Conservation (phyloP, 176 grass and related monocot genomes). For the sorghum (Sorghum bicolor) region Sorghum_bicolor_NCBIv3 NC_012876.2:63597001-63597500, state of each 20-base stretch:
- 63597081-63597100: too few relatives aligned
- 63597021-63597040: neutral
- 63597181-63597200: neutral
- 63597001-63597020: conserved; percentile 10
- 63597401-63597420: neutral
- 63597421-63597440: neutral
- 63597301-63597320: neutral
- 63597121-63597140: neutral
- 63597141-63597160: conserved; percentile 3
- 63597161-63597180: neutral
- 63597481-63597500: too few relatives aligned
- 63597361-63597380: neutral
- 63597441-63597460: neutral
- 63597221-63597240: neutral
- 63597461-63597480: too few relatives aligned
- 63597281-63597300: neutral
- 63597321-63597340: neutral
- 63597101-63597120: neutral
- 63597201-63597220: neutral
- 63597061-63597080: too few relatives aligned
- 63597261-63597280: neutral
- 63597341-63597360: neutral
- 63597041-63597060: neutral
- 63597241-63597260: neutral
- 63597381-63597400: neutral